Evolutionary conservation across 176 grass and related monocot genomes (phyloP), one percentile per base, ranked within the genome.

Genomic region (Canna indica): DNA sequence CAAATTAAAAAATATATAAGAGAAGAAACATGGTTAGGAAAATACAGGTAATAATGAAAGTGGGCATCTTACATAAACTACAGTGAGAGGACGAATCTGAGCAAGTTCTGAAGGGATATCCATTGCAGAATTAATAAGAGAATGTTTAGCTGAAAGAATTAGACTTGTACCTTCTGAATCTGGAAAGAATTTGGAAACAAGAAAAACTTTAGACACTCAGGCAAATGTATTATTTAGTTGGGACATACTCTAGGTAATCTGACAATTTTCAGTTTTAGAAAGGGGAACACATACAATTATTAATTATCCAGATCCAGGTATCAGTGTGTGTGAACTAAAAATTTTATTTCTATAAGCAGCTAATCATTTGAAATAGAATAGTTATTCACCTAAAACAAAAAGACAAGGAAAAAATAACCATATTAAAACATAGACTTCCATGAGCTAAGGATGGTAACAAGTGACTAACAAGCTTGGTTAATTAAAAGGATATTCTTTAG

Each of bases 141-240:
- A 92, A n/a, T 79, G 62, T 52, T 97, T 97, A 53, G 93, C 93
- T 26, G 93, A 92, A 80, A 97, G 87, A 81, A 97, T 69, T 70
- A 97, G 77, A 79, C 75, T 92, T 71, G 81, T 78, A 35, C 84
- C 93, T 81, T 97, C 93, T 10, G 69, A 72, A 77, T 97, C 93
- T 97, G 88, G 52, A 75, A 56, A 48, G 1, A 34, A 85, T 47
- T n/a, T 47, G 69, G 70, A 67, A 26, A 32, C 24, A 72, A 53
- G 44, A 44, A 76, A 79, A 64, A 32, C 29, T 50, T 5, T 56
- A 75, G 42, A 42, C 17, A 36, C 36, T 13, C 76, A 7, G 52
- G 57, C 8, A n/a, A 66, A 56, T 47, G 32, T n/a, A 44, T 44
- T 20, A 39, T 14, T 36, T 15, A 59, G 27, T 60, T 27, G 14